These are phyloP conservation scores for Diaporthe sp. DNA, from an alignment of 2,329 filamentous ascomycete genomes.

Conservation along the genomic window DNA sequence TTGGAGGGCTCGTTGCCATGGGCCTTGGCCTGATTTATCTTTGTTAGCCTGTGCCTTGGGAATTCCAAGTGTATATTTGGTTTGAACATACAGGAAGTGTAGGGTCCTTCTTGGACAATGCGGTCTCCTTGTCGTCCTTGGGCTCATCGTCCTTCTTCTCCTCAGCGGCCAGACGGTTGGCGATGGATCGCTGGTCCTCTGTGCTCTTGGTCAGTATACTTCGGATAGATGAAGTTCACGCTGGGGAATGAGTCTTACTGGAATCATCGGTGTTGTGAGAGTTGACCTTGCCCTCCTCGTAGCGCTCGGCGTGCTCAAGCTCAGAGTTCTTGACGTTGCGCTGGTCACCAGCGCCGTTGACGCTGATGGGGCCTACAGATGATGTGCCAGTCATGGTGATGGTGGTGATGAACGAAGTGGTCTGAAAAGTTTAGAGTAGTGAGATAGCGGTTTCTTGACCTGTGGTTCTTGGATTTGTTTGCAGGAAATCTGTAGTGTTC, in stretches of 20 bases:
- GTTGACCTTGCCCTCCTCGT: constrained; percentile 78
- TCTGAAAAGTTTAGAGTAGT: background rate
- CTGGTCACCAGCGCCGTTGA: constrained; percentile 87
- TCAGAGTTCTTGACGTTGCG: constrained; percentile 71
- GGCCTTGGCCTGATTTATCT: constrained; percentile 63
- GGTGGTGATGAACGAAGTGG: background rate
- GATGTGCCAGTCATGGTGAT: constrained; percentile 60
- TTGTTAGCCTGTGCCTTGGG: background rate
- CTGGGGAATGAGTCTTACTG: constrained; percentile 64
- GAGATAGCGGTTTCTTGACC: background rate
- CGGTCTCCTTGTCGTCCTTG: constrained; percentile 59
- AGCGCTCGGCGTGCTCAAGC: constrained; percentile 67
- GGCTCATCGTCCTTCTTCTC: constrained; percentile 68
- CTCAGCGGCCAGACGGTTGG: constrained; percentile 76
- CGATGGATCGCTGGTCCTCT: constrained; percentile 80
- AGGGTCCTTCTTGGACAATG: constrained; percentile 68
- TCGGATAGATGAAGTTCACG: background rate
- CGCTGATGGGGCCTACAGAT: constrained; percentile 73
- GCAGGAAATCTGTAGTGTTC: background rate
- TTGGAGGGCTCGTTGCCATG: constrained; percentile 82
- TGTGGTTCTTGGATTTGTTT: background rate
- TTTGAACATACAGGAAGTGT: constrained; percentile 65
- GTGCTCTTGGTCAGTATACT: constrained; percentile 42
- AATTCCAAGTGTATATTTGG: no score
- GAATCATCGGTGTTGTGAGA: constrained; percentile 79